Conservation (phyloP, 2,329 filamentous ascomycete species). For the Ambrosiella beaveri region DNA sequence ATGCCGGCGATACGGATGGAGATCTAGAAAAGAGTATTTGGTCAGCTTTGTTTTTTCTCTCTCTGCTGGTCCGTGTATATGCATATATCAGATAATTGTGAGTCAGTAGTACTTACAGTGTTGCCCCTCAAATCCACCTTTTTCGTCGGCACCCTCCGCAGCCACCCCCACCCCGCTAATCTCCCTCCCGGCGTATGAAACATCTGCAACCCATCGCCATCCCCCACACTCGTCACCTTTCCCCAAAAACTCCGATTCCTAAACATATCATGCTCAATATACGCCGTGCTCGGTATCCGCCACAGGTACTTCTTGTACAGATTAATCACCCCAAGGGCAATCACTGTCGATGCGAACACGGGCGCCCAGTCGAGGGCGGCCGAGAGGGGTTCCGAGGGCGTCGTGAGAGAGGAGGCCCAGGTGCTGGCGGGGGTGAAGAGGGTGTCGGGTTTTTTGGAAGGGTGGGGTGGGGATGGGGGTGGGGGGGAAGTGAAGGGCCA, state of each 20-base stretch:
- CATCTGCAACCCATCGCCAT: slow-evolving; percentile 88
- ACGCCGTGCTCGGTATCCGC: slow-evolving; percentile 59
- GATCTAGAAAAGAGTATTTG: slow-evolving; percentile 36
- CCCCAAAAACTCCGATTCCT: slow-evolving; percentile 64
- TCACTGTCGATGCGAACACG: slow-evolving; percentile 22
- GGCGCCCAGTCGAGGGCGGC: slow-evolving; percentile 24
- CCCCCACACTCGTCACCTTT: slow-evolving; percentile 79
- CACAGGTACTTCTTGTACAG: slow-evolving; percentile 64
- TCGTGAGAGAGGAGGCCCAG: slow-evolving; percentile 24
- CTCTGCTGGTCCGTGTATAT: too few relatives aligned
- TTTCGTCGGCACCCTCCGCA: slow-evolving; percentile 54
- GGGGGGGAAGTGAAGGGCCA: slow-evolving; percentile 22
- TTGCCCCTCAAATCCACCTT: slow-evolving; percentile 54
- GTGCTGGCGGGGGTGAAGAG: slow-evolving; percentile 16
- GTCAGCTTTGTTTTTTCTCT: neutral
- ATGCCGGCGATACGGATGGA: slow-evolving; percentile 78
- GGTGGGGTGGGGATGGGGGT: neutral
- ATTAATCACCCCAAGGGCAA: slow-evolving; percentile 23
- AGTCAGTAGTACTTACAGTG: slow-evolving; percentile 38
- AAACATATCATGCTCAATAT: slow-evolving; percentile 61
- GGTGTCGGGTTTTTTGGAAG: slow-evolving; percentile 14
- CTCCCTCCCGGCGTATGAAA: slow-evolving; percentile 90
- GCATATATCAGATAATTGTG: too few relatives aligned
- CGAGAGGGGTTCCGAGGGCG: slow-evolving; percentile 17
- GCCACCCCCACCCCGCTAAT: slow-evolving; percentile 80